These are phyloP conservation scores for Gastrolobium bilobum DNA, from an alignment of 306 rosid species.

Conservation along the genomic window DNA sequence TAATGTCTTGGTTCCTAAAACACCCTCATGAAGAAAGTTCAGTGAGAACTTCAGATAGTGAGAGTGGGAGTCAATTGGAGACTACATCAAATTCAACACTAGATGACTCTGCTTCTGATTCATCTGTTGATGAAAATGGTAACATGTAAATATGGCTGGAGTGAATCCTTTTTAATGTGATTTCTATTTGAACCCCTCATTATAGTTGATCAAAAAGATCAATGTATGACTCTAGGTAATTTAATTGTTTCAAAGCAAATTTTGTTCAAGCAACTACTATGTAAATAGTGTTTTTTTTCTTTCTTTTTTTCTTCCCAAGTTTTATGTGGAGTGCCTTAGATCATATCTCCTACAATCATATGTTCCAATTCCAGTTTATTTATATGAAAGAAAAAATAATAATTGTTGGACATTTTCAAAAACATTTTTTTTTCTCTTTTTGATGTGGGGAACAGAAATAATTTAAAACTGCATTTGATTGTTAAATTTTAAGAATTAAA, in stretches of 20 bases:
- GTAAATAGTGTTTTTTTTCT: constrained; percentile 36
- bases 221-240: constrained; percentile 54
- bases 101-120: constrained; percentile 94
- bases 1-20: constrained; percentile 93
- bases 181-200: constrained; percentile 27
- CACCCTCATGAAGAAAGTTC: constrained; percentile 76
- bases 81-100: constrained; percentile 79
- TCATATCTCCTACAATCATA: not conserved
- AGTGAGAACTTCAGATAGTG: constrained; percentile 74
- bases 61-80: constrained; percentile 81
- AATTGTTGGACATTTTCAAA: not conserved
- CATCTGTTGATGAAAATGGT: constrained; percentile 80
- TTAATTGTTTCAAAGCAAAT: constrained; percentile 49
- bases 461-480: too few relatives aligned
- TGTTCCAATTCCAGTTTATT: not conserved
- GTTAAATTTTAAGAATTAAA: too few relatives aligned
- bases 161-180: constrained; percentile 41
- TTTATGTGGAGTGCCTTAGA: constrained; percentile 22
- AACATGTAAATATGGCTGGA: constrained; percentile 59
- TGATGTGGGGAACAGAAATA: too few relatives aligned
- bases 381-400: not conserved
- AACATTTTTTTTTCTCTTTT: too few relatives aligned
- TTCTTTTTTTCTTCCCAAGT: not conserved
- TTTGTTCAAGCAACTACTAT: constrained; percentile 46
- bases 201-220: constrained; percentile 64